Conservation (phyloP, 306 rosid species). For the Castanospermum australe region DNA sequence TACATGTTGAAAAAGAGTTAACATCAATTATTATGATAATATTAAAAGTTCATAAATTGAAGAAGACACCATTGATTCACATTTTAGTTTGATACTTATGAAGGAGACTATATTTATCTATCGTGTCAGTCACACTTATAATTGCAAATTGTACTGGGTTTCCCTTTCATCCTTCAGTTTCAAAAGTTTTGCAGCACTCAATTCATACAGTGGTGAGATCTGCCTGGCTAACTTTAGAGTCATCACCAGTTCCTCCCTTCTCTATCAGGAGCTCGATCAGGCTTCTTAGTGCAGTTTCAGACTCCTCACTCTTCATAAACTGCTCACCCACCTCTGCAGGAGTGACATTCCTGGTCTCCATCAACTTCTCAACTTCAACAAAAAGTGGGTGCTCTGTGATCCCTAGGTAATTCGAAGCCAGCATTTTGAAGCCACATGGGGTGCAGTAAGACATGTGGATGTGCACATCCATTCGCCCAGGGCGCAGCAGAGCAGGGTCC, state of each 20-base stretch:
- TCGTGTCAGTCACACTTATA: too few relatives aligned
- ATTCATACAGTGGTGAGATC: neutral
- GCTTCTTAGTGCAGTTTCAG: slow-evolving; percentile 22
- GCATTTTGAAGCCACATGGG: slow-evolving; percentile 27
- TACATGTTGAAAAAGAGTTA: too few relatives aligned
- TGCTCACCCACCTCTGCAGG: slow-evolving; percentile 46
- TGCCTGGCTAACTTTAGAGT: neutral
- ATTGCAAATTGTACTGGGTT: too few relatives aligned
- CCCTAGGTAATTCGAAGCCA: slow-evolving; percentile 32
- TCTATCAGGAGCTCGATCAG: slow-evolving; percentile 11
- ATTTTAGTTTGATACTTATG: too few relatives aligned
- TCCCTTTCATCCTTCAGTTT: neutral
- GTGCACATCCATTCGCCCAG: slow-evolving; percentile 47
- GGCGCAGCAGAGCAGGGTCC: slow-evolving; percentile 38
- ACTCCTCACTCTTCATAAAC: slow-evolving; percentile 23
- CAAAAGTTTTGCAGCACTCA: neutral
- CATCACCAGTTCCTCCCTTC: neutral
- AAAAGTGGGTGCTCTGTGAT: slow-evolving; percentile 33
- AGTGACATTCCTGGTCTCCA: slow-evolving; percentile 26
- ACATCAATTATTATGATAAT: too few relatives aligned
- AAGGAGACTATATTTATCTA: too few relatives aligned
- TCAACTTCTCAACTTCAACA: slow-evolving; percentile 3
- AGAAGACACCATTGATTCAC: too few relatives aligned
- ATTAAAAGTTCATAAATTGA: too few relatives aligned
- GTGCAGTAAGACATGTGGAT: slow-evolving; percentile 38